phyloP scores from a whole-genome alignment of 345 rosid species.

The Rhodomyrtus tomentosa region DNA sequence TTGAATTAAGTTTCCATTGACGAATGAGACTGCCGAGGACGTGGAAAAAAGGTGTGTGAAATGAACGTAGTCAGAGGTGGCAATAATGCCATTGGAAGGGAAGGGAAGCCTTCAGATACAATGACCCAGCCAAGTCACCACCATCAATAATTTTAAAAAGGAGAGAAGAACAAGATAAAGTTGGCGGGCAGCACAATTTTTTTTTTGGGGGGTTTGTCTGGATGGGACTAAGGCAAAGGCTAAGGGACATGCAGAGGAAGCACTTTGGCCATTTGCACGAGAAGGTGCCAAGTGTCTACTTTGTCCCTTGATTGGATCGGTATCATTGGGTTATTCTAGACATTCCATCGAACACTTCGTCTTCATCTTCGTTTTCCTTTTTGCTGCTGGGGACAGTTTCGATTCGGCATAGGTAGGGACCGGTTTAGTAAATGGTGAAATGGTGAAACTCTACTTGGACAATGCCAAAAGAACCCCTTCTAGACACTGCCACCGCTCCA shows the following conservation, averaged over 20 bases:
- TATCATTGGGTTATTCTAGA: background rate
- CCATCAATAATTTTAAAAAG: background rate
- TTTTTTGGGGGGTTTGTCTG: background rate
- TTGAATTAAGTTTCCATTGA: background rate
- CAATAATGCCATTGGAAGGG: background rate
- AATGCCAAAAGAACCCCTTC: background rate
- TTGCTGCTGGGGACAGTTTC: background rate
- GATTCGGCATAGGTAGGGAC: too few relatives aligned
- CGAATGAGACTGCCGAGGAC: background rate
- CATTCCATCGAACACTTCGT: background rate
- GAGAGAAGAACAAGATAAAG: background rate
- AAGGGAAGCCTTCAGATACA: background rate
- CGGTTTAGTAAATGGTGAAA: background rate
- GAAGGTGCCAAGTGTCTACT: background rate
- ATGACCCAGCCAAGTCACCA: background rate
- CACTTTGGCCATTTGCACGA: background rate
- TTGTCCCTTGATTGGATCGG: background rate
- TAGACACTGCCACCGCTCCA: background rate
- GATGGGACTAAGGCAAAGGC: background rate
- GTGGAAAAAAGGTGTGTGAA: background rate
- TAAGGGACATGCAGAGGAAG: background rate
- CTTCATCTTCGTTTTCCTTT: background rate
- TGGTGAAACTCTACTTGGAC: background rate
- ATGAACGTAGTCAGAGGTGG: background rate
- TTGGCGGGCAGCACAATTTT: background rate